A percentile compares a stretch with the other conserved stretches of the same genome.
These are phyloP conservation scores for Xylaria sp. DNA, from an alignment of 2,329 filamentous ascomycete species.

Conservation along the genomic window DNA sequence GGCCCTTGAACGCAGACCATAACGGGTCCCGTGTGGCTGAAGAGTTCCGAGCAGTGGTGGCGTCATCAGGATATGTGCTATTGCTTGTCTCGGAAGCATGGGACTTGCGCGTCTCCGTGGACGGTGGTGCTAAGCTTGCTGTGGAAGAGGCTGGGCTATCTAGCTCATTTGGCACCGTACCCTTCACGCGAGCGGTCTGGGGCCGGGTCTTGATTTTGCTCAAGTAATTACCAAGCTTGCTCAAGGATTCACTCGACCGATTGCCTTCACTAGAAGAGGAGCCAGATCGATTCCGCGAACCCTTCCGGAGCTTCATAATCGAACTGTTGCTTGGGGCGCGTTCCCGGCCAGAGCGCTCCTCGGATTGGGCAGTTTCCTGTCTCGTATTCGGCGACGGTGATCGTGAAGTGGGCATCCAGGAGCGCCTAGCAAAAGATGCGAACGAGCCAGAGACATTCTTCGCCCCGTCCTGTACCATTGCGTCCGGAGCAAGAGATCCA, in stretches of 20 bases:
- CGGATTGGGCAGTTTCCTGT: conserved; percentile 44
- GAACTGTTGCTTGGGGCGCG: conserved; percentile 48
- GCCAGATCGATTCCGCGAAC: conserved; percentile 48
- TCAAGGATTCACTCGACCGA: conserved; percentile 52
- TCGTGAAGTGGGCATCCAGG: conserved; percentile 63
- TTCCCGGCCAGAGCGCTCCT: conserved; percentile 41
- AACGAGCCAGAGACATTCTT: conserved; percentile 59
- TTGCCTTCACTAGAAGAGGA: conserved; percentile 49
- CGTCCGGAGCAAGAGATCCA: conserved; percentile 44
- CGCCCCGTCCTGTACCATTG: conserved; percentile 51
- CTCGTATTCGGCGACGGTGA: conserved; percentile 59
- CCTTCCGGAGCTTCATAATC: conserved; percentile 49
- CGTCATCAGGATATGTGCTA: conserved; percentile 49
- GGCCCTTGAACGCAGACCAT: conserved; percentile 65
- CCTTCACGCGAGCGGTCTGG: conserved; percentile 56
- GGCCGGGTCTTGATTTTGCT: conserved; percentile 63
- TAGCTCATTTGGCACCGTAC: conserved; percentile 45
- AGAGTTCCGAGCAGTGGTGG: conserved; percentile 27
- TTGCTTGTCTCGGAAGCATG: conserved; percentile 50
- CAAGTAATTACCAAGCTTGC: conserved; percentile 56
- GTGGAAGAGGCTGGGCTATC: conserved; percentile 61
- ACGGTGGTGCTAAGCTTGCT: conserved; percentile 58
- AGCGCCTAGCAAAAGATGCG: conserved; percentile 61
- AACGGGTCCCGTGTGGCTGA: conserved; percentile 60
- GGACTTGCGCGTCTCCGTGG: conserved; percentile 51